These are phyloP conservation scores for Thermothielavioides terrestris DNA, from an alignment of 495 filamentous ascomycete genomes.

Conservation along the genomic window DNA sequence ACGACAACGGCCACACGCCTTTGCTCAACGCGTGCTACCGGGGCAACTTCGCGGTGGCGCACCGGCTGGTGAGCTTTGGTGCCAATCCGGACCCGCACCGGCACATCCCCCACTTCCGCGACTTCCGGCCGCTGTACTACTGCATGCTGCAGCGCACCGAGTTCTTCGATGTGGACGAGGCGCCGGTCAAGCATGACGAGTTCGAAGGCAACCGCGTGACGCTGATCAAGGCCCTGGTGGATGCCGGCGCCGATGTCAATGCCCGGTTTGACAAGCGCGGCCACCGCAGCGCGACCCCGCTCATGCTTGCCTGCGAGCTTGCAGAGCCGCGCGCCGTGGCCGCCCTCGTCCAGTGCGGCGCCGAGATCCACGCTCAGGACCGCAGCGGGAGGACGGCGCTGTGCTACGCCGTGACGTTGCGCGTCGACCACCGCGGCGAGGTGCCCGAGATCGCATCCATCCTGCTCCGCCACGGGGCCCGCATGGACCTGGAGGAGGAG, in stretches of 20 bases:
- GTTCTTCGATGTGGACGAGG: conserved; percentile 20
- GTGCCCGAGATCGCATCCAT: conserved; percentile 15
- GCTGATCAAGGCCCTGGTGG: conserved; percentile 19
- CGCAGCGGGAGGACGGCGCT: conserved; percentile 14
- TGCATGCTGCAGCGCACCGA: conserved; percentile 17
- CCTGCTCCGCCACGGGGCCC: conserved; percentile 12
- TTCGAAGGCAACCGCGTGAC: conserved; percentile 19
- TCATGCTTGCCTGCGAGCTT: conserved; percentile 25
- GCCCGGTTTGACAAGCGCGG: conserved; percentile 20
- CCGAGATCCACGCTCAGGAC: conserved; percentile 18
- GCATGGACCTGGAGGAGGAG: conserved; percentile 21
- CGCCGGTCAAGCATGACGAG: conserved; percentile 20
- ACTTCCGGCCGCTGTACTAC: conserved; percentile 19
- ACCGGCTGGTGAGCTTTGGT: conserved; percentile 17
- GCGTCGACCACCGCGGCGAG: conserved; percentile 17
- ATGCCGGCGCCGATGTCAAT: conserved; percentile 18
- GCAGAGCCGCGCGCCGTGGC: conserved; percentile 16
- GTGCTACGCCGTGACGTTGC: conserved; percentile 13
- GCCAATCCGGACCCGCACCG: conserved; percentile 21
- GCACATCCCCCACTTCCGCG: conserved; percentile 17
- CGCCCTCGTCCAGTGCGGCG: conserved; percentile 13
- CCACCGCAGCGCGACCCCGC: conserved; percentile 14
- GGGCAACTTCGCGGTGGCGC: conserved; percentile 23
- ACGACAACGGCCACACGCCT: conserved; percentile 20
- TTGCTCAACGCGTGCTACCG: conserved; percentile 19